phyloP scores from a whole-genome alignment of 2,329 filamentous ascomycete species.

The Hypoxylon sp. region DNA sequence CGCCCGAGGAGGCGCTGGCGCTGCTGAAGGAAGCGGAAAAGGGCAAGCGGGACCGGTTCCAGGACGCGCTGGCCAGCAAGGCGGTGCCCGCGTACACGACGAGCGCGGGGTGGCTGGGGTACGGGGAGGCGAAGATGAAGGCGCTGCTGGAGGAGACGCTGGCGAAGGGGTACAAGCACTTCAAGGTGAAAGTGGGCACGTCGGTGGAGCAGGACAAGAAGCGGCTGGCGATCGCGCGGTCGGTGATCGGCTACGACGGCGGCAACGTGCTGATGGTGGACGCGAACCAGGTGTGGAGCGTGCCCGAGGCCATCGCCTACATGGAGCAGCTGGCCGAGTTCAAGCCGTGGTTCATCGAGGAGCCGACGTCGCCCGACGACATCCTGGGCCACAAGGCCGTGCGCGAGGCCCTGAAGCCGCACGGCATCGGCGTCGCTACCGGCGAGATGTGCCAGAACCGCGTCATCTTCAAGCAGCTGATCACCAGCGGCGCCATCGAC shows the following conservation, averaged over 20 bases:
- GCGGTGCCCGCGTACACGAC: conserved; percentile 95
- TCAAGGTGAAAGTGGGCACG: conserved; percentile 91
- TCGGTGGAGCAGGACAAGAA: conserved; percentile 79
- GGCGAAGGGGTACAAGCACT: conserved; percentile 82
- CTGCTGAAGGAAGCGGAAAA: conserved; percentile 76
- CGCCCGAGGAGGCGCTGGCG: conserved; percentile 83
- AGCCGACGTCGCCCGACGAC: conserved; percentile 92
- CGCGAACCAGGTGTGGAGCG: conserved; percentile 93
- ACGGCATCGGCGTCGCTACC: conserved; percentile 86
- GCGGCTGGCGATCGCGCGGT: conserved; percentile 79
- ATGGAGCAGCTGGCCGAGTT: conserved; percentile 87
- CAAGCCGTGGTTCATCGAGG: conserved; percentile 94
- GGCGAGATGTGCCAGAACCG: conserved; percentile 98
- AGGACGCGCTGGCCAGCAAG: conserved; percentile 78
- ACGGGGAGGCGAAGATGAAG: conserved; percentile 89
- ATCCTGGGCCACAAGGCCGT: conserved; percentile 90
- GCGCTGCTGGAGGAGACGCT: conserved; percentile 80
- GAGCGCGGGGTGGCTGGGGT: conserved; percentile 91
- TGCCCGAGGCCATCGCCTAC: conserved; percentile 88
- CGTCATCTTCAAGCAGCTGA: conserved; percentile 92
- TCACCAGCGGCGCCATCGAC: conserved; percentile 84
- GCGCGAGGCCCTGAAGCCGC: conserved; percentile 81
- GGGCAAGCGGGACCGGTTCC: conserved; percentile 78
- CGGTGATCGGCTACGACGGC: conserved; percentile 84
- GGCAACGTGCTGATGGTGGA: conserved; percentile 93